Percentiles rank a stretch among this genome's conserved stretches.
Conservation (phyloP, 2,329 filamentous ascomycete species). For the Cordyceps pruinosa region DNA sequence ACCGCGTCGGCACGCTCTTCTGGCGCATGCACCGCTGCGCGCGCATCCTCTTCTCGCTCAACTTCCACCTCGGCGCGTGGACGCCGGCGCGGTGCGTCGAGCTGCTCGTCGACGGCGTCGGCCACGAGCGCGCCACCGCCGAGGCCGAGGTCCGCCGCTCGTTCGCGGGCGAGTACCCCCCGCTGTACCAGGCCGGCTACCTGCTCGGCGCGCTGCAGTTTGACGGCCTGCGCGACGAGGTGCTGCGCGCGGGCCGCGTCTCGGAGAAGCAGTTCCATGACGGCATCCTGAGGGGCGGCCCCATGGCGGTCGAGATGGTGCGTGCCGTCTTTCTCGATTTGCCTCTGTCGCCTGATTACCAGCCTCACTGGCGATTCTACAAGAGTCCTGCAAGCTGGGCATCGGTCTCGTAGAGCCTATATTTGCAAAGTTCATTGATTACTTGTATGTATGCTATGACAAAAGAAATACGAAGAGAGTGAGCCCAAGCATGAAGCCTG, state of each 20-base stretch:
- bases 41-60: slow-evolving; percentile 51
- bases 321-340: slow-evolving; percentile 39
- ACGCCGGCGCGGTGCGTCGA: slow-evolving; percentile 49
- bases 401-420: background rate
- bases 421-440: background rate
- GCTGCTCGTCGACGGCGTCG: slow-evolving; percentile 47
- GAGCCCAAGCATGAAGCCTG: background rate
- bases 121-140: slow-evolving; percentile 52
- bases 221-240: slow-evolving; percentile 42
- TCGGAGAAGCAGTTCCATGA: slow-evolving; percentile 52
- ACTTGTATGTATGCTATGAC: background rate
- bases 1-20: slow-evolving; percentile 51
- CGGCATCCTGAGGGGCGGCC: slow-evolving; percentile 40
- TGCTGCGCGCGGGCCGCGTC: slow-evolving; percentile 31
- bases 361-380: slow-evolving; percentile 46
- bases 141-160: slow-evolving; percentile 54
- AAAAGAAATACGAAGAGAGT: background rate
- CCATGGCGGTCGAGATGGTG: slow-evolving; percentile 49
- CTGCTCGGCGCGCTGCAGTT: slow-evolving; percentile 54
- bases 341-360: slow-evolving; percentile 36
- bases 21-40: slow-evolving; percentile 58
- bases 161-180: slow-evolving; percentile 48
- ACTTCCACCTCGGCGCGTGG: slow-evolving; percentile 51
- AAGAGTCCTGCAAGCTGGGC: background rate
- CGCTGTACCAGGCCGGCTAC: slow-evolving; percentile 54